Base-by-base conservation (phyloP, 1,284 basidiomycete species). In the Puccinia coronata region DNA sequence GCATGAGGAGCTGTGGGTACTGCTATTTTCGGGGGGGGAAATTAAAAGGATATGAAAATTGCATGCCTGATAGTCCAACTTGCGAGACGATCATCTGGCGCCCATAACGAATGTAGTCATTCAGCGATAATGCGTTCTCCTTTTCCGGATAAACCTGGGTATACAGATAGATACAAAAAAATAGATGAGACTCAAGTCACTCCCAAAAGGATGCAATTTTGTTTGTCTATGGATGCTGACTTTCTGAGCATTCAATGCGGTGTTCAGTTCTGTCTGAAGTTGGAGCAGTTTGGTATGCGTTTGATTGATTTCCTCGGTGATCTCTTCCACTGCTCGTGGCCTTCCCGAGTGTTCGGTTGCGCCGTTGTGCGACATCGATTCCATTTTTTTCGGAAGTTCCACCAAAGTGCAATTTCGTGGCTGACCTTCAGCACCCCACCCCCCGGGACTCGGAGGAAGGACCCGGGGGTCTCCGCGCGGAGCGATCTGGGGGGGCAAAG, bases 71-170 rank as follows among this genome's bases (percentile, higher is more conserved):
- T 0, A 98, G 88, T 0, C 96, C 96, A 85, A 98, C 92, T 34
- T 91, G 92, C 81, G 94, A 91, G 78, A 98, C 88, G 83, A 99
- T 95, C 95, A 99, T 97, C 86, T 99, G 97, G 63, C 97, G 89
- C 34, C 96, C 95, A 90, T 98, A 99, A 69, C 96, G 90, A 83
- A 89, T 88, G 86, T 97, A 98, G 85, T 98, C 96, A 59, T 87
- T 85, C 9, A 88, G 84, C 9, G 84, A 49, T 49, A 69, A n/a
- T n/a, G n/a, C n/a, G n/a, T 25, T 39, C 4, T 47, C 23, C 67
- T 43, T 47, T 12, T 25, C 34, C 39, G 43, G 20, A 1, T n/a
- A 9, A 25, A 49, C 39, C 59, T 16, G 34, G 20, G 34, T 63
- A 34, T 39, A 31, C 31, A 11, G 34, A 28, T 43, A n/a, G 41